A percentile compares a stretch with the other conserved stretches of the same genome.
phyloP scores from a whole-genome alignment of 805 yeast genomes.

The Kodamaea leandrae region DNA sequence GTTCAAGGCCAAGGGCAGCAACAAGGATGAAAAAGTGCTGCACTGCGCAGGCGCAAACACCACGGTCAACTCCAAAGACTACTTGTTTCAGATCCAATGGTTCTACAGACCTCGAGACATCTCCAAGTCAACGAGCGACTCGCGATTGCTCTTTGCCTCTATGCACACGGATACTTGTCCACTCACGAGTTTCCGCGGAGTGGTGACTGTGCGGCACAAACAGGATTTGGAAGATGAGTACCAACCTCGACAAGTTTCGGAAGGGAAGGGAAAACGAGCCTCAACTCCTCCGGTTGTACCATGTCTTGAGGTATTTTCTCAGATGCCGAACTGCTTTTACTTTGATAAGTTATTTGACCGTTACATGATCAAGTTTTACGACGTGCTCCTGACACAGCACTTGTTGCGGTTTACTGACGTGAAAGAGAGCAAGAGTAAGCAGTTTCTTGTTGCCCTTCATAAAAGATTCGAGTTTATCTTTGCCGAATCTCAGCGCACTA shows the following conservation, averaged over 20 bases:
- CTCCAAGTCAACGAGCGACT: slow-evolving; percentile 60
- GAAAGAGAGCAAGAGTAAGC: slow-evolving; percentile 51
- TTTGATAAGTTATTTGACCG: slow-evolving; percentile 84
- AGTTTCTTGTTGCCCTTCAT: slow-evolving; percentile 58
- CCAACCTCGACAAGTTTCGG: neutral
- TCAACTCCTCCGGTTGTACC: slow-evolving; percentile 7
- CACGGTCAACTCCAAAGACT: slow-evolving; percentile 37
- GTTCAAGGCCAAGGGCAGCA: slow-evolving; percentile 33
- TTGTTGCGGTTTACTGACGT: slow-evolving; percentile 35
- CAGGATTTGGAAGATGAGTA: slow-evolving; percentile 56
- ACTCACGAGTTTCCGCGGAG: slow-evolving; percentile 68
- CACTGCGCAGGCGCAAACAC: neutral
- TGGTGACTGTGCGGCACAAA: slow-evolving; percentile 65
- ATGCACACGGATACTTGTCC: slow-evolving; percentile 87
- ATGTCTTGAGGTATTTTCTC: slow-evolving; percentile 49
- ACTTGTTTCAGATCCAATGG: slow-evolving; percentile 78
- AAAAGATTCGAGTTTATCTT: slow-evolving; percentile 72
- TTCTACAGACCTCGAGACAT: slow-evolving; percentile 86
- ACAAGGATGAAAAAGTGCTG: neutral
- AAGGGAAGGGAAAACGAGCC: neutral
- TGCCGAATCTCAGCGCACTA: slow-evolving; percentile 65
- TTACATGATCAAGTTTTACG: slow-evolving; percentile 80
- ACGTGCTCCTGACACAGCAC: slow-evolving; percentile 60
- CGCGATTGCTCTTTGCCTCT: slow-evolving; percentile 77
- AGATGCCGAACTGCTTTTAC: slow-evolving; percentile 70